These are phyloP conservation scores for Carex pumila DNA, from an alignment of 176 grass and related monocot genomes.

Conservation along the genomic window DNA sequence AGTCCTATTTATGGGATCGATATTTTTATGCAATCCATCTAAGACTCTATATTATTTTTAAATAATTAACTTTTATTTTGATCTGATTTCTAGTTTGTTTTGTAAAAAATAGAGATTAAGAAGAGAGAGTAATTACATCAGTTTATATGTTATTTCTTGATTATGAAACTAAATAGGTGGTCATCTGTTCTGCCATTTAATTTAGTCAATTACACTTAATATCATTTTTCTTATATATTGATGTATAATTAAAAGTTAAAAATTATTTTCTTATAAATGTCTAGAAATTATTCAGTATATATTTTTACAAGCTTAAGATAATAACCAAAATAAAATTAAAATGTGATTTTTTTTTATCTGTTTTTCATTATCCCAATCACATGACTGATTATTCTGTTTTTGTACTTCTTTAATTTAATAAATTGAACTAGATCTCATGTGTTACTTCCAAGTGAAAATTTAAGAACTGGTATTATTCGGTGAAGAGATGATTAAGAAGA, in stretches of 20 bases:
- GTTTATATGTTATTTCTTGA: not conserved
- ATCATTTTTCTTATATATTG: not conserved
- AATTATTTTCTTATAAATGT: no score
- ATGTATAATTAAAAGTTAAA: no score
- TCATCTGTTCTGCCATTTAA: not conserved
- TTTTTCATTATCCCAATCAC: not conserved
- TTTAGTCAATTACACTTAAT: not conserved
- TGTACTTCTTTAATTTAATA: not conserved
- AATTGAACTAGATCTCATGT: not conserved
- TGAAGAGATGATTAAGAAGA: not conserved
- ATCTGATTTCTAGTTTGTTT: not conserved
- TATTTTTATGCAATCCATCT: no score
- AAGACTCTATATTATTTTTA: no score
- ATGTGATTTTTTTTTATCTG: not conserved
- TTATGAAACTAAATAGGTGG: not conserved
- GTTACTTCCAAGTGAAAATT: not conserved
- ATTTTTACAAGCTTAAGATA: no score
- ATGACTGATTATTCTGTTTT: not conserved
- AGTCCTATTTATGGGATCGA: no score
- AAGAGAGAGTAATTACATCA: not conserved
- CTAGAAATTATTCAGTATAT: no score
- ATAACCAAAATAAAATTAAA: no score
- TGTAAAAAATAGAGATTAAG: not conserved
- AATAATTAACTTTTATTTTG: not conserved
- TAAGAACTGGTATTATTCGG: not conserved